Percentiles rank a stretch among this genome's conserved stretches.
These are phyloP conservation scores for Myotisia sp. DNA, from an alignment of 2,329 filamentous ascomycete genomes.

Conservation along the genomic window DNA sequence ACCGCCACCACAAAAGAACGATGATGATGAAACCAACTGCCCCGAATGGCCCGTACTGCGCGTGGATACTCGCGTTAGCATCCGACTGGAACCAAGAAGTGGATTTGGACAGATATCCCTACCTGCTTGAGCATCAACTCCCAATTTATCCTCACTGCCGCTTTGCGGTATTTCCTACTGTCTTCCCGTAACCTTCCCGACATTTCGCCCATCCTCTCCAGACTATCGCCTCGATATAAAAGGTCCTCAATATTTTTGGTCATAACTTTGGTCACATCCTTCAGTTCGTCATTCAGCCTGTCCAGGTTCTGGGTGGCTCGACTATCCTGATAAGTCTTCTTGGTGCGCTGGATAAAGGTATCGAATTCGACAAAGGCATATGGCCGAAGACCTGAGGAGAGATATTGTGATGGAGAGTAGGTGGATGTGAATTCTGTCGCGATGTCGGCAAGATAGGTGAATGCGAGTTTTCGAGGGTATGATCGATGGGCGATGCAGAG, in stretches of 20 bases:
- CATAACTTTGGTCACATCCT: constrained; percentile 98
- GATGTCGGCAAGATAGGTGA: constrained; percentile 92
- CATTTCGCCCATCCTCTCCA: constrained; percentile 96
- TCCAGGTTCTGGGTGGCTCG: constrained; percentile 85
- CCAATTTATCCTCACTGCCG: constrained; percentile 95
- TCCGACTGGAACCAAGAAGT: background rate
- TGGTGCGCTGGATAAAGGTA: constrained; percentile 85
- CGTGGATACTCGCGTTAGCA: constrained; percentile 4
- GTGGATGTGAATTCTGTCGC: constrained; percentile 78
- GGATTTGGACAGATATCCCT: constrained; percentile 15
- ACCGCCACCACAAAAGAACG: constrained; percentile 81
- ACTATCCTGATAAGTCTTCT: constrained; percentile 84
- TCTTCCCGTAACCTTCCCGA: constrained; percentile 78
- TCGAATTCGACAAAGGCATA: constrained; percentile 98
- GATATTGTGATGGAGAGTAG: constrained; percentile 61
- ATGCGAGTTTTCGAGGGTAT: constrained; percentile 95
- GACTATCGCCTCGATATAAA: constrained; percentile 80
- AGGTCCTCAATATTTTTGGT: constrained; percentile 99
- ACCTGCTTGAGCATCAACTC: constrained; percentile 84
- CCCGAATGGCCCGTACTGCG: constrained; percentile 79
- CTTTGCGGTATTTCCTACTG: constrained; percentile 82
- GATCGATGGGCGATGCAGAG: constrained; percentile 84
- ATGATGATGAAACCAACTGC: constrained; percentile 69
- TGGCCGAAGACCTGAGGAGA: constrained; percentile 60
- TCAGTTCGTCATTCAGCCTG: constrained; percentile 89